These are phyloP conservation scores for Penicillium sp. DNA, from an alignment of 2,329 filamentous ascomycete genomes.

Conservation along the genomic window DNA sequence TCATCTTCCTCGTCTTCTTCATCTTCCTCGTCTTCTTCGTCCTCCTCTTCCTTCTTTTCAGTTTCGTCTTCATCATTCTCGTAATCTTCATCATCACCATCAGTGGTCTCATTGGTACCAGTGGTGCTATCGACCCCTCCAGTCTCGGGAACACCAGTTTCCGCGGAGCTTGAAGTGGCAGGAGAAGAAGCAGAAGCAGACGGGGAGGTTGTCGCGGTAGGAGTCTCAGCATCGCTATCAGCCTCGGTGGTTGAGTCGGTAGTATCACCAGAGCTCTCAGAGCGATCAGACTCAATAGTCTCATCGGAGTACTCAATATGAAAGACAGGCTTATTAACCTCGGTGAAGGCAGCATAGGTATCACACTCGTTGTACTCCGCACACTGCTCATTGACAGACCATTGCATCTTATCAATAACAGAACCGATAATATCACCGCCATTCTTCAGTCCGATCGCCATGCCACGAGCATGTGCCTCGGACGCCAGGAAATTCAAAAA, in stretches of 20 bases:
- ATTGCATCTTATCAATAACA: slow-evolving; percentile 57
- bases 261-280: not conserved
- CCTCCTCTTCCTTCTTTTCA: not conserved
- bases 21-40: not conserved
- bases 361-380: slow-evolving; percentile 60
- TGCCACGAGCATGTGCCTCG: slow-evolving; percentile 53
- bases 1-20: not conserved
- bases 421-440: slow-evolving; percentile 58
- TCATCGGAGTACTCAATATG: slow-evolving; percentile 65
- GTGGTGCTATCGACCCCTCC: not conserved
- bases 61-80: not conserved
- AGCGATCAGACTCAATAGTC: not conserved
- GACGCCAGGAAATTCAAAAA: slow-evolving; percentile 61
- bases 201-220: not conserved
- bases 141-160: not conserved
- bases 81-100: slow-evolving; percentile 27
- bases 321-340: slow-evolving; percentile 66
- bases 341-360: slow-evolving; percentile 58
- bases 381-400: slow-evolving; percentile 70
- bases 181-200: not conserved
- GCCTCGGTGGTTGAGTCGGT: not conserved
- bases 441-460: slow-evolving; percentile 69
- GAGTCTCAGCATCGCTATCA: not conserved
- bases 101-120: slow-evolving; percentile 35
- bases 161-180: not conserved